A percentile compares a stretch with the other conserved stretches of the same genome.
Conservation (phyloP, 805 yeast species). For the Trichomonascus vanleenenianus region DNA sequence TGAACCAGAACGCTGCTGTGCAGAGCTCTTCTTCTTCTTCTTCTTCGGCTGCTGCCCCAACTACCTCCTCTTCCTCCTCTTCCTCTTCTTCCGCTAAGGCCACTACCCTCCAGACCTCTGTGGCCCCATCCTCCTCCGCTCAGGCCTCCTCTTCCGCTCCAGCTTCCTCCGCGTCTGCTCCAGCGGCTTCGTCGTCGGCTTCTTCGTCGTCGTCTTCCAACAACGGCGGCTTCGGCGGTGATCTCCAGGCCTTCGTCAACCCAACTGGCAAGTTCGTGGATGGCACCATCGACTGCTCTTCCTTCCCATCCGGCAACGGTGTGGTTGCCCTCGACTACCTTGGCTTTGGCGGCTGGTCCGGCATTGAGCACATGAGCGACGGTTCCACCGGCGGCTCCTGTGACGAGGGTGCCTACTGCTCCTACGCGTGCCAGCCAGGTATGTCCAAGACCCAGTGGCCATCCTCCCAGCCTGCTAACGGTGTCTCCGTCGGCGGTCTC, state of each 20-base stretch:
- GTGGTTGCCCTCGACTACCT: slow-evolving; percentile 66
- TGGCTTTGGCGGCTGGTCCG: slow-evolving; percentile 79
- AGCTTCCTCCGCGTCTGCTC: slow-evolving; percentile 26
- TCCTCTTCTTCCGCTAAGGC: slow-evolving; percentile 15
- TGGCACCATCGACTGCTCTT: slow-evolving; percentile 58
- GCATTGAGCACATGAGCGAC: slow-evolving; percentile 48
- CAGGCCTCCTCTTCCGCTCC: slow-evolving; percentile 29
- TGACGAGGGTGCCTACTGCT: slow-evolving; percentile 87
- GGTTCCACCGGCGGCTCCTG: slow-evolving; percentile 58
- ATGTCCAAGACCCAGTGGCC: slow-evolving; percentile 99
- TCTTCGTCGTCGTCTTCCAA: slow-evolving; percentile 27
- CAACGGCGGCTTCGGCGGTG: slow-evolving; percentile 38
- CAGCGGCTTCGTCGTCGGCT: slow-evolving; percentile 26
- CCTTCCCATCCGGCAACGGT: slow-evolving; percentile 78
- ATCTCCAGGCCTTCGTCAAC: slow-evolving; percentile 44
- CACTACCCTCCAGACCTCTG: slow-evolving; percentile 17
- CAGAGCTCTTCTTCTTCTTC: too few species aligned
- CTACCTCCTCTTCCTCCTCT: slow-evolving; percentile 16
- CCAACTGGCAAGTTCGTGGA: slow-evolving; percentile 63
- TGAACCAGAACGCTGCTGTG: slow-evolving; percentile 23
- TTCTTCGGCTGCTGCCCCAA: slow-evolving; percentile 20
- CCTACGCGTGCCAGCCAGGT: slow-evolving; percentile 97
- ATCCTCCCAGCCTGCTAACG: slow-evolving; percentile 71
- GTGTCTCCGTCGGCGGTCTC: slow-evolving; percentile 92
- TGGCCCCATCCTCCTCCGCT: slow-evolving; percentile 18